Evolutionary conservation across 768 basidiomycete species (phyloP), one percentile per base, ranked within the genome.

Genomic region (Xerocomellus intermedius): DNA sequence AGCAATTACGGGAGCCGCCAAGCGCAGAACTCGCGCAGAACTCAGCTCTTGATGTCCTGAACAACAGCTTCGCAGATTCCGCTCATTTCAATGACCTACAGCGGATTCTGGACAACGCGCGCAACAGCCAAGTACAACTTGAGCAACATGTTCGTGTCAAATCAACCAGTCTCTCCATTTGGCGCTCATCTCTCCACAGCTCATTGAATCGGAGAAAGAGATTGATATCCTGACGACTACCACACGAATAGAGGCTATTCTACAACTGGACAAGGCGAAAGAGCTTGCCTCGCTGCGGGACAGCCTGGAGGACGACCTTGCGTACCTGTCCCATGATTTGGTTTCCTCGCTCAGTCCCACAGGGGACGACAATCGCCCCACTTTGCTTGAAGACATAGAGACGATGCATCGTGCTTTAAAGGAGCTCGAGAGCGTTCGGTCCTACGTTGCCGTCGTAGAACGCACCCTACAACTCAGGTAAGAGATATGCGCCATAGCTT

Each of bases 321-420:
- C 84, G 13, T 81, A 81, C 55, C 73, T 96, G 28, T 82, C 83
- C 5, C 73, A 77, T 48, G 82, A 87, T 48, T 75, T 96, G 39
- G 75, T 83, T 45, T 87, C 86, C 1, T 75, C 81, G 3, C 60
- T 82, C 28, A 60, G 61, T 43, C 69, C 63, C 24, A 74, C 76
- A 12, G 79, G 77, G 14, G 77, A 74, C 42, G 76, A 79, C 10
- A 72, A 68, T n/a, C 61, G 72, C 41, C 75, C 85, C 4, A 91
- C 87, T 0, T 73, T 98, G 5, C 75, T 96, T 10, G 89, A 94
- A 69, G 87, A 91, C 42, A 77, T 98, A 55, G 91, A 96, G 66
- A 81, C 78, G 0, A 71, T 95, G 59, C 91, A 95, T 64, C 77
- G 84, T 43, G 84, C 82, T 64, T 64, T 96, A 62, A 86, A 84